Conservation (phyloP, 2,329 filamentous ascomycete genomes). For the Zopfia rhizophila region DNA sequence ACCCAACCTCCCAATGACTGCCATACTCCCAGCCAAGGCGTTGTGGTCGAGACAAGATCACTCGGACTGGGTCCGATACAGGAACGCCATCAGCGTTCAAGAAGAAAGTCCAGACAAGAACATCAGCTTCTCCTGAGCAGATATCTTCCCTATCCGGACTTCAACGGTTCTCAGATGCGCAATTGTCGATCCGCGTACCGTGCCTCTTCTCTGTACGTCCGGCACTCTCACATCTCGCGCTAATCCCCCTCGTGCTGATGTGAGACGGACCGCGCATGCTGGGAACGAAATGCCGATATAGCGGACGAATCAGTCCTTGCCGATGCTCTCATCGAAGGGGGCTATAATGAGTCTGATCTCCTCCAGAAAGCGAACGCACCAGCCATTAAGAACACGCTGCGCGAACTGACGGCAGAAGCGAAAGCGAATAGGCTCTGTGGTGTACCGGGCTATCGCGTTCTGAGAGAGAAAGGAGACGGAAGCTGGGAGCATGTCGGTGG, state of each 20-base stretch:
- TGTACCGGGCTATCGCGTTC: conserved; percentile 45
- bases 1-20: conserved; percentile 40
- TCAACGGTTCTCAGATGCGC: conserved; percentile 44
- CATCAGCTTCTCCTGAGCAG: conserved; percentile 44
- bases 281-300: conserved; percentile 43
- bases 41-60: conserved; percentile 42
- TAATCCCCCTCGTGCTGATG: too few species aligned
- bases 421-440: conserved; percentile 45
- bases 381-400: conserved; percentile 35
- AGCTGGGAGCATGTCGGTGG: conserved; percentile 33
- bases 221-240: too few species aligned
- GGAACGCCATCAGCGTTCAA: conserved; percentile 45
- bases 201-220: conserved; percentile 37
- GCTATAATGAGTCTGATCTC: conserved; percentile 36
- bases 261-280: conserved; percentile 41
- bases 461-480: conserved; percentile 20
- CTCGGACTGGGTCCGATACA: conserved; percentile 43
- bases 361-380: conserved; percentile 37
- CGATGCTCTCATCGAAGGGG: conserved; percentile 36
- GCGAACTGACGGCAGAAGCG: conserved; percentile 42
- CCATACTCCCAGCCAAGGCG: conserved; percentile 37
- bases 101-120: conserved; percentile 33
- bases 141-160: conserved; percentile 46
- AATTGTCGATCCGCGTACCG: conserved; percentile 36
- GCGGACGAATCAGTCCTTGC: conserved; percentile 37